These are phyloP conservation scores for Trichoderma orchidacearum DNA, from an alignment of 495 filamentous ascomycete species.

Conservation along the genomic window DNA sequence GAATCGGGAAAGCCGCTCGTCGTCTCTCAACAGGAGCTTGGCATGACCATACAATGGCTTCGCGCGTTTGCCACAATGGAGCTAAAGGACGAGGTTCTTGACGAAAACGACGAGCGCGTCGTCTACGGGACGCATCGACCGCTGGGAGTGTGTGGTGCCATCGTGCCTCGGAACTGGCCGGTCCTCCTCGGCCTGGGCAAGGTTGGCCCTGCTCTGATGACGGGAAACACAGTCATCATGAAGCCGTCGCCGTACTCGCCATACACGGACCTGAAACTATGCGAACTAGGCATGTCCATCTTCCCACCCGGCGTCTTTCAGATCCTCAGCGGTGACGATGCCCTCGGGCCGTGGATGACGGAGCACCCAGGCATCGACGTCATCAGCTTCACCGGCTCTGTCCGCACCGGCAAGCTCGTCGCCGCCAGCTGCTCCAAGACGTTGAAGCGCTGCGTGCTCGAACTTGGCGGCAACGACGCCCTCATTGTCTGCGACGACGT, in stretches of 20 bases:
- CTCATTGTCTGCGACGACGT: conserved; percentile 52
- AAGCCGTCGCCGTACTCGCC: conserved; percentile 55
- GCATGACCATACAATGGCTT: background rate
- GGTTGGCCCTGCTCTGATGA: conserved; percentile 39
- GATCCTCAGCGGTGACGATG: conserved; percentile 50
- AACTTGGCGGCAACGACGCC: conserved; percentile 55
- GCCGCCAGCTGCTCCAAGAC: conserved; percentile 46
- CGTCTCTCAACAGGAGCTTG: background rate
- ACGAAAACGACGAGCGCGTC: conserved; percentile 33
- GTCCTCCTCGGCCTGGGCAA: conserved; percentile 40
- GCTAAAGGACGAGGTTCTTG: conserved; percentile 31
- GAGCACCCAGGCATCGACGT: conserved; percentile 49
- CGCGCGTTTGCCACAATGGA: conserved; percentile 13
- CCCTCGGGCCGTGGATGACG: conserved; percentile 44
- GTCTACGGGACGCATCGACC: conserved; percentile 37
- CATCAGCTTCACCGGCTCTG: conserved; percentile 58
- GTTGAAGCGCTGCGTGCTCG: conserved; percentile 39
- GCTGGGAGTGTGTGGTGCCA: conserved; percentile 38
- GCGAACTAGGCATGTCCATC: conserved; percentile 43
- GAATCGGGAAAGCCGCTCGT: background rate
- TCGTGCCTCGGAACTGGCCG: conserved; percentile 56
- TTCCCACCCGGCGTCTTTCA: conserved; percentile 57
- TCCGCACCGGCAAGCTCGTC: conserved; percentile 48
- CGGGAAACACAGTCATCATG: conserved; percentile 50
- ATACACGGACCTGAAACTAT: conserved; percentile 51